Evolutionary conservation across 257 asterid genomes (phyloP), one percentile per base, ranked within the genome.

Genomic region (Plantago major): DNA sequence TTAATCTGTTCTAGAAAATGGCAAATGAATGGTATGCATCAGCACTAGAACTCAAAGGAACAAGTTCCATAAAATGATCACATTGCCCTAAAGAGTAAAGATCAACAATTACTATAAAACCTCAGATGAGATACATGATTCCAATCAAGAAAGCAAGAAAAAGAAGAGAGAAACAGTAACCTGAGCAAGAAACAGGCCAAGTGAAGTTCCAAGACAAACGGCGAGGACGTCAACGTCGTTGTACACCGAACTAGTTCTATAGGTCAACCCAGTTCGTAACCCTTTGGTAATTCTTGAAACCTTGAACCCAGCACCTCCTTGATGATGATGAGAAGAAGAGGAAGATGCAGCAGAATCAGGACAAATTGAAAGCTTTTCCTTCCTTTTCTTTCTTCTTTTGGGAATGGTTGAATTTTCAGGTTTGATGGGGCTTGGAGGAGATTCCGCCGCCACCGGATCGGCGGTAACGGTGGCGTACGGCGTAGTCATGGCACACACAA

Each of bases 131-230:
- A 19, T 18, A 6, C 44, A 16, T 18, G 46, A 45, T 17, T 17
- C 1, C 22, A 14, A 37, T 22, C 0, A 45, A n/a, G 9, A 12
- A 65, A 15, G 1, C 1, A 43, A 52, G 38, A 44, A 40, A 8
- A 48, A 3, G 0, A 17, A 15, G 44, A 9, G 9, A 37, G 1
- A 40, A n/a, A 4, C 11, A 42, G 30, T 77, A 44, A 90, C 97
- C 98, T 86, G 84, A 59, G 90, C 76, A 74, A 92, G 82, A 48
- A 86, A 80, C 28, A 88, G 95, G 51, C 97, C 98, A 57, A 92
- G 74, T 16, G 97, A 89, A 95, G 89, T 89, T 66, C 98, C 98
- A 22, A 92, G 83, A 62, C 84, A 93, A 50, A 89, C 88, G 51
- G 89, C 97, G 44, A 92, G 88, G 62, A 89, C 86, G 53, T 84